Conservation (phyloP, 1,284 basidiomycete genomes). For the Irpex sp. region DNA sequence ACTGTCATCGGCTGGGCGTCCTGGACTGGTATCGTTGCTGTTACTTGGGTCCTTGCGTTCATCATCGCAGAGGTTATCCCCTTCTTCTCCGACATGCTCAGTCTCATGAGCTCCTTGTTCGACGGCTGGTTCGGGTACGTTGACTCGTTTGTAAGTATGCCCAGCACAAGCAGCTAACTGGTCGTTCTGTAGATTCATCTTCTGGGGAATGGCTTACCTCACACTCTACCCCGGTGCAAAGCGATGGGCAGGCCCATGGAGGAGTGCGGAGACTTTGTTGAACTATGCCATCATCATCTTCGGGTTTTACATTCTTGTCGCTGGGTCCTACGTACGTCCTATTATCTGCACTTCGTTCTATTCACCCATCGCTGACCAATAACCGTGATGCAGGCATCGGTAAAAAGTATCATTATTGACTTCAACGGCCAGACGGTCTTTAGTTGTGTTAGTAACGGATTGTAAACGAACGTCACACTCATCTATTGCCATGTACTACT, state of each 20-base stretch:
- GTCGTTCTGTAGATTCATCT: conserved; percentile 40
- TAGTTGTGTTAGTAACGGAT: conserved; percentile 26
- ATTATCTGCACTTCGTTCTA: not conserved
- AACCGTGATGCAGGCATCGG: conserved; percentile 19
- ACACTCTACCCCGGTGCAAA: conserved; percentile 43
- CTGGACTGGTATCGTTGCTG: conserved; percentile 65
- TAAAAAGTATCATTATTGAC: conserved; percentile 28
- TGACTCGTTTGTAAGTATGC: not conserved
- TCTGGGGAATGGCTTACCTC: conserved; percentile 57
- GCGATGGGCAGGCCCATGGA: conserved; percentile 43
- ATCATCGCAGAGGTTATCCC: conserved; percentile 63
- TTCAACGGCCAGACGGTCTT: conserved; percentile 25
- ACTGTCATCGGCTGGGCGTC: conserved; percentile 64
- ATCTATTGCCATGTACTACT: not conserved
- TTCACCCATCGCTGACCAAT: not conserved
- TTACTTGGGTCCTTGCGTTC: conserved; percentile 68
- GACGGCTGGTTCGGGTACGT: conserved; percentile 38
- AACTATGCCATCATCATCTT: conserved; percentile 49
- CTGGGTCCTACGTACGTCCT: conserved; percentile 50
- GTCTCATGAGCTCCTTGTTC: conserved; percentile 54
- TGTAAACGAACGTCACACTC: conserved; percentile 9
- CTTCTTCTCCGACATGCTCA: conserved; percentile 57
- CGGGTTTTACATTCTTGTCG: conserved; percentile 48
- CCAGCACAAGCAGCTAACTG: too few species aligned
- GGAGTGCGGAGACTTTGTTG: conserved; percentile 45